These are phyloP conservation scores for Amylostereum areolatum DNA, from an alignment of 1,284 basidiomycete genomes.

Conservation along the genomic window DNA sequence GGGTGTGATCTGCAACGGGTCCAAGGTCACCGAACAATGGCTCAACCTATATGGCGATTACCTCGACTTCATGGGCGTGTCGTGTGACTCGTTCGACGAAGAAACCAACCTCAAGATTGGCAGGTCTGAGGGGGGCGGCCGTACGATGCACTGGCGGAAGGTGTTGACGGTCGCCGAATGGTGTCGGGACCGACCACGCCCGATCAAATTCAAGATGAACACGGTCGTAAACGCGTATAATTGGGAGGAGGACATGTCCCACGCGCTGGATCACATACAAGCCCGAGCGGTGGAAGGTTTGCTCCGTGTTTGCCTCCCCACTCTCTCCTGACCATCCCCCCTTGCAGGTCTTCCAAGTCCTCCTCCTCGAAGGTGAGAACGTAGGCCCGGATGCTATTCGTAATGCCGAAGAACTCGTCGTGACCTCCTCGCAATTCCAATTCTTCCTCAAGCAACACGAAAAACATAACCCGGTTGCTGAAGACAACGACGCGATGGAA, in stretches of 20 bases:
- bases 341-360: slow-evolving; percentile 25
- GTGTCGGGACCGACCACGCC: slow-evolving; percentile 22
- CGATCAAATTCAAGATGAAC: slow-evolving; percentile 34
- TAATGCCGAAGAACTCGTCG: slow-evolving; percentile 28
- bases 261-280: slow-evolving; percentile 19
- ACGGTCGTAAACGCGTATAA: slow-evolving; percentile 33
- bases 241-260: slow-evolving; percentile 30
- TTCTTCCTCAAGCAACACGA: slow-evolving; percentile 28
- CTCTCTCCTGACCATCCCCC: background rate
- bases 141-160: slow-evolving; percentile 19
- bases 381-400: slow-evolving; percentile 23
- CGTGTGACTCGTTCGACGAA: slow-evolving; percentile 32
- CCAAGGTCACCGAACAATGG: slow-evolving; percentile 36
- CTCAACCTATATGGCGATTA: slow-evolving; percentile 31
- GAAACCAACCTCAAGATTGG: slow-evolving; percentile 32
- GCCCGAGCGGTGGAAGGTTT: slow-evolving; percentile 28
- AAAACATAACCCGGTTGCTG: slow-evolving; percentile 24
- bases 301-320: slow-evolving; percentile 4
- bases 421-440: slow-evolving; percentile 29
- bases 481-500: slow-evolving; percentile 31
- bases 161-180: slow-evolving; percentile 31
- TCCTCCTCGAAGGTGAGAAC: slow-evolving; percentile 30
- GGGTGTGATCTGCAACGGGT: slow-evolving; percentile 35
- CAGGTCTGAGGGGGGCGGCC: slow-evolving; percentile 25
- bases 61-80: slow-evolving; percentile 36